Evolutionary conservation across 495 filamentous ascomycete species (phyloP).

Genomic region (Saxophila tyrrhenica): DNA sequence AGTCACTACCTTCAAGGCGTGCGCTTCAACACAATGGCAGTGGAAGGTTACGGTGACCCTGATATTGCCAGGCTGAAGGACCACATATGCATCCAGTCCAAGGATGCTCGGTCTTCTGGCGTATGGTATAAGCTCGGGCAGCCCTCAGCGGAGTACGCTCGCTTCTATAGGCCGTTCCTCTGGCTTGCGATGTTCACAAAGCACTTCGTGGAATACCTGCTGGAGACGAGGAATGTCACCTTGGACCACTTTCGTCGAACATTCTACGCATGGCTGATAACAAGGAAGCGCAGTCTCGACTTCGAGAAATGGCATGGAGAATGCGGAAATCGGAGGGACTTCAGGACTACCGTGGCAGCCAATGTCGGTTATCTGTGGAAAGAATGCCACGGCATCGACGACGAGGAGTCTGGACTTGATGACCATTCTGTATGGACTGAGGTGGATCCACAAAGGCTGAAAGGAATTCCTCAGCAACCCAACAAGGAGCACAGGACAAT

Average conservation of each 20-base stretch:
- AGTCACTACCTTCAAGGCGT: constrained; percentile 41
- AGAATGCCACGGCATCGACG: constrained; percentile 34
- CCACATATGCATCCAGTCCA: constrained; percentile 52
- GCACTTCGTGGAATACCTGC: constrained; percentile 53
- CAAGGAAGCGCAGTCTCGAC: constrained; percentile 29
- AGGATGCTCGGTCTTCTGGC: constrained; percentile 21
- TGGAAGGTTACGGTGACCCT: constrained; percentile 51
- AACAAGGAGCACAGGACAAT: constrained; percentile 37
- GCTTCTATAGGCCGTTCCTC: constrained; percentile 48
- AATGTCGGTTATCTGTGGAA: constrained; percentile 54
- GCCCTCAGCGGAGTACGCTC: constrained; percentile 44
- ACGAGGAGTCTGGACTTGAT: constrained; percentile 12
- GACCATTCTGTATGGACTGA: constrained; percentile 39
- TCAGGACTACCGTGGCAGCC: constrained; percentile 41
- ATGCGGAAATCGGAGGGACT: constrained; percentile 39
- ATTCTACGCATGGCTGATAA: constrained; percentile 45
- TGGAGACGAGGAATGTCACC: constrained; percentile 27
- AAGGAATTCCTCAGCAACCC: constrained; percentile 8
- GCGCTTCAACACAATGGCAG: constrained; percentile 44
- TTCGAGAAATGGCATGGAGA: constrained; percentile 41
- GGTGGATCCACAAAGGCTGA: constrained; percentile 23
- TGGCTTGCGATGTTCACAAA: constrained; percentile 60
- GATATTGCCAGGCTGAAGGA: constrained; percentile 35
- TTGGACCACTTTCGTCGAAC: constrained; percentile 41
- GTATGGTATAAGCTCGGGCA: constrained; percentile 51